Conservation (phyloP, 2,329 filamentous ascomycete species). For the Hypocrella siamensis region DNA sequence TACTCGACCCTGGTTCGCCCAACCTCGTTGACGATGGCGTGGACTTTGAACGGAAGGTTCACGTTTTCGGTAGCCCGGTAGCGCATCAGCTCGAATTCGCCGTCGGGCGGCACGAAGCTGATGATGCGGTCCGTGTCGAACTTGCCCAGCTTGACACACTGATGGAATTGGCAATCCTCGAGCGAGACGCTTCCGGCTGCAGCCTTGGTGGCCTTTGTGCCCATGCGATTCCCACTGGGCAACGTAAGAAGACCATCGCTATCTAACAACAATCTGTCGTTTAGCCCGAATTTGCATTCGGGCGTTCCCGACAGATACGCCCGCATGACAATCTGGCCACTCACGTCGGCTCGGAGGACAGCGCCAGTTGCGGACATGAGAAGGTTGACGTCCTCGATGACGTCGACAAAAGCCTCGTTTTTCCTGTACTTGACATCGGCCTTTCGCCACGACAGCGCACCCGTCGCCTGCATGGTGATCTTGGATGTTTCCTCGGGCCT, state of each 20-base stretch:
- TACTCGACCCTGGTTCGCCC: constrained; percentile 97
- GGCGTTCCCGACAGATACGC: constrained; percentile 92
- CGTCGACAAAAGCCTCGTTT: constrained; percentile 98
- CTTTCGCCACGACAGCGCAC: constrained; percentile 90
- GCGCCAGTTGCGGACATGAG: constrained; percentile 97
- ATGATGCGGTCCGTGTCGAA: constrained; percentile 96
- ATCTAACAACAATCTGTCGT: constrained; percentile 87
- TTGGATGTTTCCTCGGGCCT: constrained; percentile 84
- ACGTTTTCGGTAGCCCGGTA: constrained; percentile 98
- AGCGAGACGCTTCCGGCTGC: constrained; percentile 90
- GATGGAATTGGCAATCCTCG: constrained; percentile 97
- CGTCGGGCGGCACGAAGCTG: constrained; percentile 90
- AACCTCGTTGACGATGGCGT: constrained; percentile 95
- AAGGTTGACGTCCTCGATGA: constrained; percentile 97
- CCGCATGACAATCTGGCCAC: constrained; percentile 95
- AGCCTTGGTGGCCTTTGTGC: constrained; percentile 82
- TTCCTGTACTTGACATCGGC: constrained; percentile 98
- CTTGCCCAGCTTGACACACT: constrained; percentile 93
- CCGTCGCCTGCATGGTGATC: constrained; percentile 98
- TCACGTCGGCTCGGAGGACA: constrained; percentile 88
- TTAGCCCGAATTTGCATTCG: constrained; percentile 97
- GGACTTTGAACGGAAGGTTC: constrained; percentile 95
- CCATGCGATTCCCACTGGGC: constrained; percentile 60
- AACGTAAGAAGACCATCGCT: constrained; percentile 49
- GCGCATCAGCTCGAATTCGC: constrained; percentile 96